These are phyloP conservation scores for Daedalea quercina DNA, from an alignment of 768 basidiomycete genomes.

Conservation along the genomic window DNA sequence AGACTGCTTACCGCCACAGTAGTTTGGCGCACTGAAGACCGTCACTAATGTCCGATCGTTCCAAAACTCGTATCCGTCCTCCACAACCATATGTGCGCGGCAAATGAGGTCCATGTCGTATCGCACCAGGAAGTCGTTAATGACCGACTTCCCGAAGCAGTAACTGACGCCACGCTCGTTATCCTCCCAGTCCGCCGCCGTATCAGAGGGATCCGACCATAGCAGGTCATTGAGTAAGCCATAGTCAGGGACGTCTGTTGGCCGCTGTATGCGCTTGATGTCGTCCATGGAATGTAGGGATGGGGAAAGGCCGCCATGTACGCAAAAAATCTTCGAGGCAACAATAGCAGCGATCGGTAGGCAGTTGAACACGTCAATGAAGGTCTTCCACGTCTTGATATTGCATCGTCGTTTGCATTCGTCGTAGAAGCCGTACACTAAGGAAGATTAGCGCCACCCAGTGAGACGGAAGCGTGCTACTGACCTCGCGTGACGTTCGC, in stretches of 20 bases:
- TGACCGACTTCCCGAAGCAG: slow-evolving; percentile 97
- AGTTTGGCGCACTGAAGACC: slow-evolving; percentile 97
- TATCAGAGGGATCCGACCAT: slow-evolving; percentile 98
- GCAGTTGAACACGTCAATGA: slow-evolving; percentile 99
- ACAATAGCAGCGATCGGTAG: slow-evolving; percentile 98
- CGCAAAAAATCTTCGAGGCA: slow-evolving; percentile 99
- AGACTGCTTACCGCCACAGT: slow-evolving; percentile 76
- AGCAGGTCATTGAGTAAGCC: slow-evolving; percentile 94
- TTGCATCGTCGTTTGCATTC: slow-evolving; percentile 99
- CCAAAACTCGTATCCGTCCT: slow-evolving; percentile 99
- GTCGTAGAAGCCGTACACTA: slow-evolving; percentile 99
- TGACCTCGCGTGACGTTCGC: slow-evolving; percentile 97
- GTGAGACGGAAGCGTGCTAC: slow-evolving; percentile 20
- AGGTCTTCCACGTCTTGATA: slow-evolving; percentile 99
- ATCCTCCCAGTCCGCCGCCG: slow-evolving; percentile 98
- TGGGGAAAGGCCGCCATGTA: slow-evolving; percentile 92
- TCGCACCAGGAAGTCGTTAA: slow-evolving; percentile 89
- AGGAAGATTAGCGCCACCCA: slow-evolving; percentile 1
- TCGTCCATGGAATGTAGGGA: slow-evolving; percentile 96
- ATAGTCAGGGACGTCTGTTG: slow-evolving; percentile 98
- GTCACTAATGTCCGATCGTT: slow-evolving; percentile 98
- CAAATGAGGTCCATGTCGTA: slow-evolving; percentile 99
- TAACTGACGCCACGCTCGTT: slow-evolving; percentile 99
- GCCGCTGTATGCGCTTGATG: slow-evolving; percentile 94
- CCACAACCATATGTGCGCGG: slow-evolving; percentile 99